A percentile compares a stretch with the other conserved stretches of the same genome.
These are phyloP conservation scores for Batkoa obscura DNA, from an alignment of 371 early-diverging fungal genomes.

Conservation along the genomic window DNA sequence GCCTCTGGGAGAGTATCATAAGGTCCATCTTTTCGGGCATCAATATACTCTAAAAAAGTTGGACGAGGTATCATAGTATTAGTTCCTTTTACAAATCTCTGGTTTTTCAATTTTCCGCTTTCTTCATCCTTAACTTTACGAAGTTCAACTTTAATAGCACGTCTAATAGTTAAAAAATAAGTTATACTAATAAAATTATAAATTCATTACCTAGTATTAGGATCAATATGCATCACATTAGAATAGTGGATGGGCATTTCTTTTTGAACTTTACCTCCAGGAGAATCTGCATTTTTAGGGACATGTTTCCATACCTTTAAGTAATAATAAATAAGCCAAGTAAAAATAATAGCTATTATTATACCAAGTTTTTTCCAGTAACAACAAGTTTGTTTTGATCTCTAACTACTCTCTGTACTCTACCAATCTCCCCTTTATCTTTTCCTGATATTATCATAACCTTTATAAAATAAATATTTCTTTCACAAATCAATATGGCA, in stretches of 20 bases:
- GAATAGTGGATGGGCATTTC: constrained; percentile 43
- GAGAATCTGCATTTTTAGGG: not conserved
- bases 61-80: constrained; percentile 20
- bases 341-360: not conserved
- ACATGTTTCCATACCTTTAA: constrained; percentile 8
- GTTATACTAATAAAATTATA: not conserved
- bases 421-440: constrained; percentile 40
- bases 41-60: constrained; percentile 1
- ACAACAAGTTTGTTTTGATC: constrained; percentile 30
- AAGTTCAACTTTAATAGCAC: constrained; percentile 13
- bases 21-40: constrained; percentile 3
- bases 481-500: not conserved
- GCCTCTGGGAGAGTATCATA: constrained; percentile 6
- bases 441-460: constrained; percentile 31
- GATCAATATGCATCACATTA: constrained; percentile 40
- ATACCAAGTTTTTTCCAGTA: constrained; percentile 29
- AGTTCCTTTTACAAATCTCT: constrained; percentile 24
- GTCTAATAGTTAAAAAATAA: constrained; percentile 10
- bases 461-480: constrained; percentile 6
- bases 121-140: constrained; percentile 8
- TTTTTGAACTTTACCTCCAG: constrained; percentile 17
- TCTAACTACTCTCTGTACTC: constrained; percentile 25
- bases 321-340: not conserved
- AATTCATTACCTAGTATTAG: constrained; percentile 24
- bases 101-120: constrained; percentile 20